Evolutionary conservation across 129 eudicot genomes (phyloP).

Genomic region (Tagetes erecta): DNA sequence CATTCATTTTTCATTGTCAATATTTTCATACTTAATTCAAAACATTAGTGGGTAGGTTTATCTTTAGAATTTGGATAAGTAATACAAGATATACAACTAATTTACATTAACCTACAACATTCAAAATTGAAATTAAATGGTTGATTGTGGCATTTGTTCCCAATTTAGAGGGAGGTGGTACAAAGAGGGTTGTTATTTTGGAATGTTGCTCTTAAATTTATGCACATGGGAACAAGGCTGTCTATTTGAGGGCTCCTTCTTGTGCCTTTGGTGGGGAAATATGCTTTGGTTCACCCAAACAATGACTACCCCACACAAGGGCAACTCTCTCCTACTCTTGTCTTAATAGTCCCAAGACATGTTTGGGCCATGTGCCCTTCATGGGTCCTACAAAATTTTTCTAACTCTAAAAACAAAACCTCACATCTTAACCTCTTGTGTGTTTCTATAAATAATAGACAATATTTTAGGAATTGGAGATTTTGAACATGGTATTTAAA

Average conservation of each 20-base stretch:
- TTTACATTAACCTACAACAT: not conserved
- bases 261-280: constrained; percentile 56
- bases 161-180: constrained; percentile 36
- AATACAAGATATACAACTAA: not conserved
- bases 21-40: not conserved
- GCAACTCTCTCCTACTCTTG: constrained; percentile 45
- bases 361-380: constrained; percentile 64
- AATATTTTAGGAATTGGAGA: not conserved
- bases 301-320: constrained; percentile 53
- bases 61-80: not conserved
- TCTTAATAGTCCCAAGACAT: constrained; percentile 63
- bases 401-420: constrained; percentile 36
- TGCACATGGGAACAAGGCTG: constrained; percentile 66
- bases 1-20: not conserved
- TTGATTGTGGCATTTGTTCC: constrained; percentile 42
- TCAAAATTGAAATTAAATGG: constrained; percentile 18
- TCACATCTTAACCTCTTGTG: constrained; percentile 27
- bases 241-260: constrained; percentile 49
- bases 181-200: constrained; percentile 59
- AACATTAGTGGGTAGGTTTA: not conserved
- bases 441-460: not conserved
- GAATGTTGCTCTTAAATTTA: constrained; percentile 66
- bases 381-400: constrained; percentile 55
- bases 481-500: not conserved
- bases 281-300: constrained; percentile 50